These are phyloP conservation scores for Cytospora schulzeri DNA, from an alignment of 2,329 filamentous ascomycete species.

Conservation along the genomic window DNA sequence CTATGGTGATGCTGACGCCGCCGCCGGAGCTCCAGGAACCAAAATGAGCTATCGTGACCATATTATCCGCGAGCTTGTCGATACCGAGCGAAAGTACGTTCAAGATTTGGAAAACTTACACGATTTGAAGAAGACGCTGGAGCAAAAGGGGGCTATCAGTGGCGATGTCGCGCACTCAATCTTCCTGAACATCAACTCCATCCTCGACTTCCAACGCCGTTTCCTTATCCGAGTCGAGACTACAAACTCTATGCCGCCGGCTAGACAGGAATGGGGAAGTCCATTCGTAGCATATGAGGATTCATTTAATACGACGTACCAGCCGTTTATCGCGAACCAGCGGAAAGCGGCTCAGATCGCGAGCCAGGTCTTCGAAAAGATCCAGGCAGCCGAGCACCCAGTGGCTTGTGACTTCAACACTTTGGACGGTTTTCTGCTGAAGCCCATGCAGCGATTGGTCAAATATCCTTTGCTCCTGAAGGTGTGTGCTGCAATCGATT, in stretches of 20 bases:
- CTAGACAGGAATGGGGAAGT: conserved; percentile 90
- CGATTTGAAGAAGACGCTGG: conserved; percentile 84
- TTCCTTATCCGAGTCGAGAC: conserved; percentile 97
- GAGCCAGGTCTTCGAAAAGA: conserved; percentile 83
- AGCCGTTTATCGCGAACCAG: conserved; percentile 97
- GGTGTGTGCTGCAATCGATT: conserved; percentile 49
- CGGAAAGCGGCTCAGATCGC: conserved; percentile 86
- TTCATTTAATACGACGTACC: conserved; percentile 81
- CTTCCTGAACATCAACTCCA: conserved; percentile 92
- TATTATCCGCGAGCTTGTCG: conserved; percentile 87
- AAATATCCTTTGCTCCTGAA: conserved; percentile 92
- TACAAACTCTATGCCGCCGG: conserved; percentile 78
- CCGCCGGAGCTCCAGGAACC: conserved; percentile 52
- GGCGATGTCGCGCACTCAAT: conserved; percentile 93
- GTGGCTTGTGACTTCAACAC: conserved; percentile 88
- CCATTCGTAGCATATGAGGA: conserved; percentile 85
- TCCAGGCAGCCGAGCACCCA: conserved; percentile 71
- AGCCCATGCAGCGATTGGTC: conserved; percentile 92
- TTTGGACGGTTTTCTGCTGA: conserved; percentile 88
- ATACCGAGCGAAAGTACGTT: conserved; percentile 96
- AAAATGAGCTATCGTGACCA: conserved; percentile 79
- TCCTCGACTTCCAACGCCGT: conserved; percentile 91
- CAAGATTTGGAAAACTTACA: conserved; percentile 95
- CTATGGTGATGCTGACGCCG: conserved; percentile 38
- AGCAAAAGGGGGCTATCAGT: conserved; percentile 83